These are phyloP conservation scores for Aspergillus panamensis DNA, from an alignment of 495 filamentous ascomycete genomes.

Conservation along the genomic window DNA sequence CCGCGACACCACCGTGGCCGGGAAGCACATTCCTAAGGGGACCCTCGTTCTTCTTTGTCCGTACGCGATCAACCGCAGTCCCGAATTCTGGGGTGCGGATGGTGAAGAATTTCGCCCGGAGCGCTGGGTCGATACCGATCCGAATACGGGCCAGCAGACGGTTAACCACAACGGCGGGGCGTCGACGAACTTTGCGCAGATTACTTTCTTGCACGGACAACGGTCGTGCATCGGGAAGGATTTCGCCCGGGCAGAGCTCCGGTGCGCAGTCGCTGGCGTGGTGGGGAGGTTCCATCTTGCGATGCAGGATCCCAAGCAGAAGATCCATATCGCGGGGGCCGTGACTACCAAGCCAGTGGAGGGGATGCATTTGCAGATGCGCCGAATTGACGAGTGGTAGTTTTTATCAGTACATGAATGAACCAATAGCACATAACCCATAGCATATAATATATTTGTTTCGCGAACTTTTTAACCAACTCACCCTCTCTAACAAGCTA, in stretches of 20 bases:
- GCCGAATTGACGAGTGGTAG: constrained; percentile 62
- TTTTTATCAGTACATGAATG: neutral
- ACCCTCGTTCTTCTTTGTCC: constrained; percentile 44
- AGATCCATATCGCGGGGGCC: constrained; percentile 57
- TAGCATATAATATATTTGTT: constrained; percentile 1
- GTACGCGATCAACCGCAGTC: constrained; percentile 40
- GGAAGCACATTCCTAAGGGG: constrained; percentile 43
- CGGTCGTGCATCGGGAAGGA: constrained; percentile 50
- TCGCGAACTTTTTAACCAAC: neutral
- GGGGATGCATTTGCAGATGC: constrained; percentile 61
- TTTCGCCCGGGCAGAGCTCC: constrained; percentile 43
- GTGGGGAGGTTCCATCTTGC: constrained; percentile 42
- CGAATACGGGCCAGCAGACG: constrained; percentile 20
- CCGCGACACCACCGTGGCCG: constrained; percentile 43
- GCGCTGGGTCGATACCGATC: constrained; percentile 48
- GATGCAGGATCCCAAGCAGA: constrained; percentile 58
- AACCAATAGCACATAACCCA: too few species aligned
- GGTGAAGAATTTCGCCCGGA: constrained; percentile 44
- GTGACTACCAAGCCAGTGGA: constrained; percentile 63
- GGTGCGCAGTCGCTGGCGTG: constrained; percentile 36
- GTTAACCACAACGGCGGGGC: constrained; percentile 40
- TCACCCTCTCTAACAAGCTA: neutral
- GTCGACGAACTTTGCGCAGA: constrained; percentile 44
- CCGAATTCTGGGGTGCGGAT: constrained; percentile 40
- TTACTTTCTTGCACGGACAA: constrained; percentile 49